Percentiles rank a stretch among this genome's conserved stretches.
Conservation (phyloP, 1,284 basidiomycete genomes). For the Malassezia sp. region DNA sequence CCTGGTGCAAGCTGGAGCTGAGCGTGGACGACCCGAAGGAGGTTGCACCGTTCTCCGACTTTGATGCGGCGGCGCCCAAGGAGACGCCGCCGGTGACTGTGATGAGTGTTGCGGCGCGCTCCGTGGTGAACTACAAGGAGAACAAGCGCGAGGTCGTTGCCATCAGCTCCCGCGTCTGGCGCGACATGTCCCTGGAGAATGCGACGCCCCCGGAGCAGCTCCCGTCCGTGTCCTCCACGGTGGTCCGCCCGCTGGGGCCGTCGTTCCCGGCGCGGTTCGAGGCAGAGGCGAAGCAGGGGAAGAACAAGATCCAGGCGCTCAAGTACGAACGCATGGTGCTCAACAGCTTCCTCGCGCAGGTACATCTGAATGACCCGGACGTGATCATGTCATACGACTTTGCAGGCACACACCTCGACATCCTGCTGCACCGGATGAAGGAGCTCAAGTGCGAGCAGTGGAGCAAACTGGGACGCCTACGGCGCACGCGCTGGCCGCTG, state of each 20-base stretch:
- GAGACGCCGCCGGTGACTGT: constrained; percentile 81
- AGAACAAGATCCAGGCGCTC: constrained; percentile 63
- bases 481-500: constrained; percentile 69
- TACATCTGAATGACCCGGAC: constrained; percentile 83
- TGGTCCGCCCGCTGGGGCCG: constrained; percentile 77
- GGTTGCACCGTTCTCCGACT: constrained; percentile 69
- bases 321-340: constrained; percentile 67
- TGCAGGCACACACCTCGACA: constrained; percentile 77
- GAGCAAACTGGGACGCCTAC: constrained; percentile 85
- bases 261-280: constrained; percentile 80
- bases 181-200: constrained; percentile 49
- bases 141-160: constrained; percentile 90
- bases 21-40: constrained; percentile 73
- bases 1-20: constrained; percentile 65
- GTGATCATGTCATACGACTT: constrained; percentile 92
- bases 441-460: constrained; percentile 65
- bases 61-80: constrained; percentile 61
- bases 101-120: constrained; percentile 77
- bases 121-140: constrained; percentile 83
- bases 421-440: constrained; percentile 79
- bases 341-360: constrained; percentile 66
- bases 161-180: constrained; percentile 73
- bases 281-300: constrained; percentile 45
- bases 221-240: constrained; percentile 70
- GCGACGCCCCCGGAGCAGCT: constrained; percentile 51